Conservation (phyloP, 163 green algal genomes). For the Coccomyxa subellipsoidea region DNA sequence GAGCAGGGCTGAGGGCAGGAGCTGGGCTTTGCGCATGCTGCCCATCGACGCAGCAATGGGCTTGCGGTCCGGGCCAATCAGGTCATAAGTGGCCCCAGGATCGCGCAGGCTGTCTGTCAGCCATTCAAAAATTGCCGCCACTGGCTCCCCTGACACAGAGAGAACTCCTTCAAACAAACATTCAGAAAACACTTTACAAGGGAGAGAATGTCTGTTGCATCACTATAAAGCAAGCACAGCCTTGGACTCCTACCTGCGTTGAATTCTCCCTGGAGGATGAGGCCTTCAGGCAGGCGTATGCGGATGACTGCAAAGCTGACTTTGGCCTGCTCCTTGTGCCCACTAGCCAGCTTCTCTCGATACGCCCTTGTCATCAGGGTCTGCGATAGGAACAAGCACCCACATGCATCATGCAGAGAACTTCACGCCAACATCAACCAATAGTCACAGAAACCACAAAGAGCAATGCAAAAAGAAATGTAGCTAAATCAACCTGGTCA, state of each 20-base stretch:
- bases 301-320: constrained; percentile 33
- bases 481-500: constrained; percentile 24
- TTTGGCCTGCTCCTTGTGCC: background rate
- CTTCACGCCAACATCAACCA: no score
- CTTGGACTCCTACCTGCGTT: constrained; percentile 7
- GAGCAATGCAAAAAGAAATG: no score
- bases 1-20: constrained; percentile 69
- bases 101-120: constrained; percentile 49
- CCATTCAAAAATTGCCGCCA: constrained; percentile 58
- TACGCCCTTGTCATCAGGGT: constrained; percentile 53
- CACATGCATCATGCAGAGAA: no score
- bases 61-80: constrained; percentile 25
- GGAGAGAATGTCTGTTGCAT: background rate
- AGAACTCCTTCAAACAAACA: background rate
- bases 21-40: constrained; percentile 51
- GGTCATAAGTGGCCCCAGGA: constrained; percentile 53
- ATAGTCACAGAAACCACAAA: no score
- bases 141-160: constrained; percentile 36
- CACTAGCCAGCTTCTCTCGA: constrained; percentile 39
- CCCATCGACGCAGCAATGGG: constrained; percentile 11
- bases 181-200: background rate
- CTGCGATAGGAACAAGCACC: constrained; percentile 8
- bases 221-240: background rate
- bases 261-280: constrained; percentile 64
- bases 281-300: constrained; percentile 66